Evolutionary conservation across 306 rosid species (phyloP).

Genomic region (Cajanus cajan): DNA sequence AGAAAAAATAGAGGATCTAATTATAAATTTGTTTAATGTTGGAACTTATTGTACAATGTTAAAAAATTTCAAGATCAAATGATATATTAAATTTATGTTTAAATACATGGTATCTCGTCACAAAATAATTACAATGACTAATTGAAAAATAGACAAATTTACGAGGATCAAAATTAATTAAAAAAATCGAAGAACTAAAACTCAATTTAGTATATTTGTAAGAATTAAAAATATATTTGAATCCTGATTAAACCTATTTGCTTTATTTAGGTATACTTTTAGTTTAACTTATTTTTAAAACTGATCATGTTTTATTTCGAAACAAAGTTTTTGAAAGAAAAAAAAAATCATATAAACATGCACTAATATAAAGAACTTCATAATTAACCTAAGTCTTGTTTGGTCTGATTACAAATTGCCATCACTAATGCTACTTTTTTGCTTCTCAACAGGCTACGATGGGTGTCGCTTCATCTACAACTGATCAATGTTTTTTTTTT

Average conservation of each 20-base stretch:
- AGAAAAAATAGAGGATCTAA: too few species aligned
- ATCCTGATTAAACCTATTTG: background rate
- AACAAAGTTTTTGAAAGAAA: background rate
- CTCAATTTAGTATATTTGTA: background rate
- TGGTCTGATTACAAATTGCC: background rate
- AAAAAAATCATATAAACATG: background rate
- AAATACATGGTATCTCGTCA: too few species aligned
- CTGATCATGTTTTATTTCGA: background rate
- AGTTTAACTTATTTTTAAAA: background rate
- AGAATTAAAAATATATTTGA: background rate
- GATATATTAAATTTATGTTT: too few species aligned
- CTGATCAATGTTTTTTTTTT: constrained; percentile 18
- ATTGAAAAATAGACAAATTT: background rate
- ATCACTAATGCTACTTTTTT: background rate
- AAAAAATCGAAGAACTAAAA: background rate
- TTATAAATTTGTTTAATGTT: too few species aligned
- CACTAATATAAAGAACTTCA: background rate
- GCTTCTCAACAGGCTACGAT: constrained; percentile 47
- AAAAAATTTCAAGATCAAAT: too few species aligned
- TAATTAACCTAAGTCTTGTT: background rate
- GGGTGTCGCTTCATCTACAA: constrained; percentile 60
- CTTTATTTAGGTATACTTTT: background rate
- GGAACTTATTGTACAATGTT: too few species aligned
- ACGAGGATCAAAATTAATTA: too few species aligned
- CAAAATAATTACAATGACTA: background rate